Base-by-base conservation (phyloP, 2,329 filamentous ascomycete species). In the Colletotrichum sansevieriae region DNA sequence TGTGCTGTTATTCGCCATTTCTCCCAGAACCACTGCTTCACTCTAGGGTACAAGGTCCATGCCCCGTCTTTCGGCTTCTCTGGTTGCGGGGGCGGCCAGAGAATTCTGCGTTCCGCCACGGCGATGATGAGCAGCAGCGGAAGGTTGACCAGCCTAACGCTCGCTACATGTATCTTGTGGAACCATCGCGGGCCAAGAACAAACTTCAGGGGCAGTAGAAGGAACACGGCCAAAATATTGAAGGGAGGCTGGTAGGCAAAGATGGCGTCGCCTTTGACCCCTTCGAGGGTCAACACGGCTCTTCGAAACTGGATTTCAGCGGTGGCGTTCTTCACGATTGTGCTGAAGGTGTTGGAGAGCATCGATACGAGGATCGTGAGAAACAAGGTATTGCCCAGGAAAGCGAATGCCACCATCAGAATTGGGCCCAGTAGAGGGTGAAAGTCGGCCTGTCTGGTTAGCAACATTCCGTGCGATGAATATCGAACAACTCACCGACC, bases 341-440 rank as follows among this genome's bases (percentile, higher is more conserved):
- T 92, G 74, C 90, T 90, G 76, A 96, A 97, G 0, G 93, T 96
- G 75, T 94, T 94, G 70, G 90, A 92, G 11, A 97, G 85, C 87
- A 95, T 95, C 12, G 93, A 95, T 1, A 97, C 93, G 15, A 96
- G 85, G 70, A 97, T 94, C 2, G 93, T 96, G n/a, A 97, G 85
- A 81, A 96, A 97, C 63, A 96, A 86, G 0, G 92, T 96, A 79
- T 96, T 96, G 47, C 93, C 93, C 3, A 97, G 83, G 77, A 96
- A 96, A 2, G 93, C 91, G 77, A 96, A 97, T 15, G 91, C 86
- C 63, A 96, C 86, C 92, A 96, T 96, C 25, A 96, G 81, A 2
- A 88, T 85, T 0, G 93, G 93, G 0, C 93, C 93, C 1, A 96
- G 83, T n/a, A 94, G 80, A 84, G 88, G 88, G 79, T 97, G 93